These are phyloP conservation scores for Barnettozyma populi DNA, from an alignment of 805 yeast genomes.

Conservation along the genomic window DNA sequence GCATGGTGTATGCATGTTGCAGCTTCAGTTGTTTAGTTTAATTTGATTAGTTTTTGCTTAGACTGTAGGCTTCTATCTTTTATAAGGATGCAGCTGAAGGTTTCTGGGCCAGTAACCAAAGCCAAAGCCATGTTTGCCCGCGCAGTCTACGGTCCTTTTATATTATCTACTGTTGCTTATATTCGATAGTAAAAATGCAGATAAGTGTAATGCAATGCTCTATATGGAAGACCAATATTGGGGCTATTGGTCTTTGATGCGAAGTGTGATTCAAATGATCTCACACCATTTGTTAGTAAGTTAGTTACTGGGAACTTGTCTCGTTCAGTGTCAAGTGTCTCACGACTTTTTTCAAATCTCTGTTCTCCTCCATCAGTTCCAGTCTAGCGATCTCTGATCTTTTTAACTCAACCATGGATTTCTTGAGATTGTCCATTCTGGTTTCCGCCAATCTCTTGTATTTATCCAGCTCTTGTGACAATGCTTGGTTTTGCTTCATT, in stretches of 20 bases:
- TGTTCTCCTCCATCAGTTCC: conserved; percentile 32
- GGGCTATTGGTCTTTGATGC: background rate
- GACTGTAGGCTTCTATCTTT: no score
- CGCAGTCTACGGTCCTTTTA: background rate
- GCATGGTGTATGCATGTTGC: background rate
- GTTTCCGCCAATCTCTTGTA: conserved; percentile 29
- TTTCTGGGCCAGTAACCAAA: no score
- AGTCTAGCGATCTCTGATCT: conserved; percentile 34
- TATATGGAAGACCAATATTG: background rate
- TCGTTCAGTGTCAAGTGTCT: conserved; percentile 11
- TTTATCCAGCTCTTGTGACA: conserved; percentile 15
- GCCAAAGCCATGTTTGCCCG: no score
- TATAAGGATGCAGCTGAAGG: no score
- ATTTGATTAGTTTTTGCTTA: background rate
- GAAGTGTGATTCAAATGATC: background rate
- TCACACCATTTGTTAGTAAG: no score
- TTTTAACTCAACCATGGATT: conserved; percentile 28
- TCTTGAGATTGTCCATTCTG: conserved; percentile 29
- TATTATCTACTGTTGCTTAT: background rate
- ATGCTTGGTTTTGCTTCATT: background rate
- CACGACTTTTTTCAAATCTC: conserved; percentile 28
- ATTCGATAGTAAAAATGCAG: background rate
- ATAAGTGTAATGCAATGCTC: background rate
- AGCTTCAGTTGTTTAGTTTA: background rate
- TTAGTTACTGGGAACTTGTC: background rate